phyloP scores from a whole-genome alignment of 129 eudicot genomes.

The Solidago caesia region DNA sequence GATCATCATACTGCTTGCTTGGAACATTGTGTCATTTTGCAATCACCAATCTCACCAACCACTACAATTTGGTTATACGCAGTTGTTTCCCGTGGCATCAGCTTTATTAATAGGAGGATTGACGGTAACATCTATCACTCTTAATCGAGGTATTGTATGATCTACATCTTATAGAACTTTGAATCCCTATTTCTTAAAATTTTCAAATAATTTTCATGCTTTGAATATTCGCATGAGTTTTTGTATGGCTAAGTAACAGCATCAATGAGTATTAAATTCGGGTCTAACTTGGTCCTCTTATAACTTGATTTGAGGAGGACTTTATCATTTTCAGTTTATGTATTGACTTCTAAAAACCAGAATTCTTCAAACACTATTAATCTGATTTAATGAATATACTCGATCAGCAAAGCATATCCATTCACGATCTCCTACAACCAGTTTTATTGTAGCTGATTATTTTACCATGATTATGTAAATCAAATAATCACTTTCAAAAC shows the following conservation, averaged over 20 bases:
- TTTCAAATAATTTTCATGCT: neutral
- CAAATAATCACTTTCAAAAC: neutral
- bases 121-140: slow-evolving; percentile 78
- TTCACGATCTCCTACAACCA: neutral
- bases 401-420: neutral
- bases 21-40: neutral
- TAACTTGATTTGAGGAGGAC: too few relatives aligned
- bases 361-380: too few relatives aligned
- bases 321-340: too few relatives aligned
- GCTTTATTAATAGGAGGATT: slow-evolving; percentile 88
- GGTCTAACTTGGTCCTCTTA: too few relatives aligned
- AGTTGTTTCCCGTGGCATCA: slow-evolving; percentile 95
- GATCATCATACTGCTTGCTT: too few relatives aligned
- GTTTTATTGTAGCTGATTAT: neutral
- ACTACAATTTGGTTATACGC: slow-evolving; percentile 27
- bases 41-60: slow-evolving; percentile 11
- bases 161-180: neutral
- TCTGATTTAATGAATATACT: neutral
- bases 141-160: slow-evolving; percentile 63
- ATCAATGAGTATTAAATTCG: too few relatives aligned
- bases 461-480: neutral
- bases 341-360: too few relatives aligned
- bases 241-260: neutral
- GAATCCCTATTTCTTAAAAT: neutral
- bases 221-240: neutral